These are phyloP conservation scores for Phytophthora fragariae DNA, from an alignment of 352 stramenopile genomes.

Conservation along the genomic window DNA sequence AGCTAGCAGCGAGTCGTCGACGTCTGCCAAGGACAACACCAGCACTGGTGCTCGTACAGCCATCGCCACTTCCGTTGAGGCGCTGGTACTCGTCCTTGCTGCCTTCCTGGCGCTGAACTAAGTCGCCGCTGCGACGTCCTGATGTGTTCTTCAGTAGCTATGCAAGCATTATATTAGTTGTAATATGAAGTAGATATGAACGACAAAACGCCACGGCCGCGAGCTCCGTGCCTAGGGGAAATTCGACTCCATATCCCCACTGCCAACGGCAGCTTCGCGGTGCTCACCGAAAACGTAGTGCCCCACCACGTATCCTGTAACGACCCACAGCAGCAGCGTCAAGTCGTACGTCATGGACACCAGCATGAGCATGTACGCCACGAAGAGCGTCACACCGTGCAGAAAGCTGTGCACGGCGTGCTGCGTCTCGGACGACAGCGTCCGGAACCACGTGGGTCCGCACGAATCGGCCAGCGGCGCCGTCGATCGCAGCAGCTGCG, in stretches of 20 bases:
- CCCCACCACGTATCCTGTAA: constrained; percentile 65
- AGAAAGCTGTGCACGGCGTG: constrained; percentile 60
- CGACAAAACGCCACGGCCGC: constrained; percentile 12
- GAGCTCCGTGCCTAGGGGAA: constrained; percentile 26
- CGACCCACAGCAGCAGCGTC: constrained; percentile 60
- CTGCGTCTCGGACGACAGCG: constrained; percentile 54
- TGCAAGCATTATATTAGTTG: constrained; percentile 29
- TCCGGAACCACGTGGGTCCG: constrained; percentile 65
- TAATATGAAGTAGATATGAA: constrained; percentile 8
- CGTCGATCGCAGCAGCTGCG: constrained; percentile 54
- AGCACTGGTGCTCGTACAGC: constrained; percentile 3
- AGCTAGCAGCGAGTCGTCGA: constrained; percentile 11
- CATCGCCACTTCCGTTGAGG: background rate
- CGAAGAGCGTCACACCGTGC: constrained; percentile 67
- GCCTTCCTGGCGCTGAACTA: constrained; percentile 18
- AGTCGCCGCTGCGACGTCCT: background rate
- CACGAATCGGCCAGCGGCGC: constrained; percentile 45
- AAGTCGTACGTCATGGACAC: constrained; percentile 86
- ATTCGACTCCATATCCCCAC: constrained; percentile 36
- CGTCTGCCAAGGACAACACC: constrained; percentile 18
- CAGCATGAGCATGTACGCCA: constrained; percentile 86
- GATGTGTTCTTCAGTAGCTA: background rate
- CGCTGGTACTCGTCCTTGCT: constrained; percentile 8
- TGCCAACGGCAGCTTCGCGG: constrained; percentile 46
- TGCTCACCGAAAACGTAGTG: constrained; percentile 78